phyloP scores from a whole-genome alignment of 2,329 filamentous ascomycete genomes.

The Penicillium frequentans region DNA sequence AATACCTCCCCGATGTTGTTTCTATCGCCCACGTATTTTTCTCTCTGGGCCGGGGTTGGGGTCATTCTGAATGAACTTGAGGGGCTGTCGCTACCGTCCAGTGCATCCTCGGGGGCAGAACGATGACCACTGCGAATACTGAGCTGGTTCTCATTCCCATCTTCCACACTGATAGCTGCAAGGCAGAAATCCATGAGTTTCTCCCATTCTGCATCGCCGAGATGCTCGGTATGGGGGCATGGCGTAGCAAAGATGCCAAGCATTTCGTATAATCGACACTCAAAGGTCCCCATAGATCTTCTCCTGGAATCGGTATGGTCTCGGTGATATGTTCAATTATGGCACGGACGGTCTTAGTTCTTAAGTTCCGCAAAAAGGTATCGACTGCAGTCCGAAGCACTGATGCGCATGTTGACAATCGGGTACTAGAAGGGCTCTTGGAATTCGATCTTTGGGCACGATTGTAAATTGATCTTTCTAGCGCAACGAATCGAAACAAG shows the following conservation, averaged over 20 bases:
- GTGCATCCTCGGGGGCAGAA: slow-evolving; percentile 27
- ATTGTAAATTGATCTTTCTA: slow-evolving; percentile 67
- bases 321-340: slow-evolving; percentile 81
- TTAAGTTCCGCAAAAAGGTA: slow-evolving; percentile 66
- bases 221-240: slow-evolving; percentile 75
- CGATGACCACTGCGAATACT: slow-evolving; percentile 30
- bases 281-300: slow-evolving; percentile 67
- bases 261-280: slow-evolving; percentile 76
- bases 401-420: slow-evolving; percentile 68
- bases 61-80: slow-evolving; percentile 33
- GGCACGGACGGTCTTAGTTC: slow-evolving; percentile 73
- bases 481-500: slow-evolving; percentile 70
- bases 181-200: slow-evolving; percentile 68
- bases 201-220: slow-evolving; percentile 69
- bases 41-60: slow-evolving; percentile 26
- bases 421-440: slow-evolving; percentile 52
- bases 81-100: slow-evolving; percentile 25
- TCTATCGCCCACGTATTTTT: slow-evolving; percentile 29
- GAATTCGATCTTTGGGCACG: slow-evolving; percentile 55
- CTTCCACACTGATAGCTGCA: slow-evolving; percentile 53
- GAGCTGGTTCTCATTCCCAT: slow-evolving; percentile 29
- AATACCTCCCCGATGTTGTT: slow-evolving; percentile 57
- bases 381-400: slow-evolving; percentile 72
- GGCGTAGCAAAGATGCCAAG: slow-evolving; percentile 67
- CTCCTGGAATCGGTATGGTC: slow-evolving; percentile 63